Conservation (phyloP, 306 rosid genomes). For the Cajanus cajan region DNA sequence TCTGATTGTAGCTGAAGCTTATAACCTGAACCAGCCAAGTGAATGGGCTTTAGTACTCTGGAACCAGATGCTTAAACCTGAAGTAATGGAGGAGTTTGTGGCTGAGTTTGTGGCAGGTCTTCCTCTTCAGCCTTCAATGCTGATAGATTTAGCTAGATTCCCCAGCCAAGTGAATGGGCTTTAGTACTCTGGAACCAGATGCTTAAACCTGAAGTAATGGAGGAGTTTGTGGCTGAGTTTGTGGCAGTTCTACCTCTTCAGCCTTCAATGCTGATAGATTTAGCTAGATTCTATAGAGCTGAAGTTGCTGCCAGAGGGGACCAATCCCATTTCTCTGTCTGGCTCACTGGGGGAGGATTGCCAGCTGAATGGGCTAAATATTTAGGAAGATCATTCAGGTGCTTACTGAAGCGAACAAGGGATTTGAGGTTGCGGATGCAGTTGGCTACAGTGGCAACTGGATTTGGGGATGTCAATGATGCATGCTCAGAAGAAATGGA, state of each 20-base stretch:
- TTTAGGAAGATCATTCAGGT: constrained; percentile 86
- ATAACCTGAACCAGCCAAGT: constrained; percentile 90
- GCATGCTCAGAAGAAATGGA: constrained; percentile 63
- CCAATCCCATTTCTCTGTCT: constrained; percentile 93
- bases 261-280: constrained; percentile 77
- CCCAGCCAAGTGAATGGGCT: too few species aligned
- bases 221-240: constrained; percentile 92
- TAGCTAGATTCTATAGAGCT: constrained; percentile 82
- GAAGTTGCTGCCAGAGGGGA: constrained; percentile 97
- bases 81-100: constrained; percentile 86
- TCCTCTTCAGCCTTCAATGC: constrained; percentile 90
- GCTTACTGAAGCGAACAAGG: constrained; percentile 83
- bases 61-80: constrained; percentile 98
- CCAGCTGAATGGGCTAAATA: constrained; percentile 98
- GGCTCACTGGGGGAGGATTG: constrained; percentile 97
- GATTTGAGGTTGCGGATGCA: constrained; percentile 79
- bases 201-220: constrained; percentile 93
- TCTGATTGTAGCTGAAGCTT: constrained; percentile 93
- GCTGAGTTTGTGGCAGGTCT: constrained; percentile 91
- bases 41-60: constrained; percentile 98
- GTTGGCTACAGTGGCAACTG: constrained; percentile 76
- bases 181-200: constrained; percentile 96
- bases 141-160: constrained; percentile 77
- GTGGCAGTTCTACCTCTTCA: constrained; percentile 91
- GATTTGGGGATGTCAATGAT: constrained; percentile 68